A percentile compares a stretch with the other conserved stretches of the same genome.
phyloP scores from a whole-genome alignment of 208 protist genomes.

The Wallacemonas sp. region DNA sequence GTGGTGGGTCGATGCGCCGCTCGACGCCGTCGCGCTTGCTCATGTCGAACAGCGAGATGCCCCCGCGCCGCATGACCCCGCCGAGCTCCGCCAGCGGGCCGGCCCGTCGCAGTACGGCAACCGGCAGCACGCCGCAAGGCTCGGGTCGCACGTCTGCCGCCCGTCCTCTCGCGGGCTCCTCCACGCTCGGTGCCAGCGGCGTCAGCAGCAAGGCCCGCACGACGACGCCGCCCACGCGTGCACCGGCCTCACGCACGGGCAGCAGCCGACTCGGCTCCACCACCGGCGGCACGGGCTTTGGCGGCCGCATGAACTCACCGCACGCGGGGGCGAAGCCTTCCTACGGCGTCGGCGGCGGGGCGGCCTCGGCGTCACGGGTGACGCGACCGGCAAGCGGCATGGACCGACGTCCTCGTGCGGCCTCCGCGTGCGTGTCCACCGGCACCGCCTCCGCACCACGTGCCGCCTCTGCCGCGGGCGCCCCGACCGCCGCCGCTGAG shows the following conservation, averaged over 20 bases:
- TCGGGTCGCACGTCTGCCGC: background rate
- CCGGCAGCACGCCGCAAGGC: background rate
- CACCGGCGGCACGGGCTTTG: background rate
- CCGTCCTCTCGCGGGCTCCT: too few relatives aligned
- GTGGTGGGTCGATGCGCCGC: slow-evolving; percentile 4
- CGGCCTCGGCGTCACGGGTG: background rate
- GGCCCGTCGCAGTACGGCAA: background rate
- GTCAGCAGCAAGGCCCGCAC: background rate
- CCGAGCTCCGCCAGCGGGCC: background rate
- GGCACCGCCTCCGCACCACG: background rate
- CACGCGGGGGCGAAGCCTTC: background rate
- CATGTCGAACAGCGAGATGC: background rate
- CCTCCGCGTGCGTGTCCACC: background rate
- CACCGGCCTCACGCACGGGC: slow-evolving; percentile 2
- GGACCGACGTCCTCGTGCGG: background rate
- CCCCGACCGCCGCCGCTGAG: background rate
- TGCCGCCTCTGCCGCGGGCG: slow-evolving; percentile 1
- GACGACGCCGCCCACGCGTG: background rate
- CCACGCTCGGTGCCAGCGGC: background rate
- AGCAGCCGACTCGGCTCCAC: background rate
- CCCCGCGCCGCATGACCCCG: background rate
- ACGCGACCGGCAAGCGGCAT: background rate
- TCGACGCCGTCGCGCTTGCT: slow-evolving; percentile 3
- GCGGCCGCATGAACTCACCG: slow-evolving; percentile 3
- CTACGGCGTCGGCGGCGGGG: background rate